A percentile compares a stretch with the other conserved stretches of the same genome.
Evolutionary conservation across 805 yeast species (phyloP).

Genomic region (Lipomyces oligophaga): DNA sequence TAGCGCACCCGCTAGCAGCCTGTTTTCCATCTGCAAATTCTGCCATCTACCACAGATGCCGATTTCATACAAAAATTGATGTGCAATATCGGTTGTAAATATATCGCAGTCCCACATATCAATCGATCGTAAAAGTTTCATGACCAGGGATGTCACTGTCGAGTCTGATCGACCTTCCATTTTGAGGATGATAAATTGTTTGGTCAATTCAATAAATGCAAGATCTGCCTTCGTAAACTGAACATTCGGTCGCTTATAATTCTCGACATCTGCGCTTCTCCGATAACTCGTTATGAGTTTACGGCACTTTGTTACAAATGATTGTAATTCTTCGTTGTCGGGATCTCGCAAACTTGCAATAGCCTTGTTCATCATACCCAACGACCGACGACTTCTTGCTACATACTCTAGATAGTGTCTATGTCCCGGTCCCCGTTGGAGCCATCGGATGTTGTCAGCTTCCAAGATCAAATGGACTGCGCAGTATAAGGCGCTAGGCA

Average conservation of each 20-base stretch:
- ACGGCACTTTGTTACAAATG: constrained; percentile 11
- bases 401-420: constrained; percentile 12
- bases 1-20: constrained; percentile 1
- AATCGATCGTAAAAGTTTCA: constrained; percentile 14
- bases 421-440: constrained; percentile 1
- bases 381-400: constrained; percentile 5
- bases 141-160: constrained; percentile 8
- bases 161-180: background rate
- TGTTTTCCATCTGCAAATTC: constrained; percentile 7
- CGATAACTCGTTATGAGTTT: constrained; percentile 8
- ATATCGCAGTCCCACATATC: constrained; percentile 11
- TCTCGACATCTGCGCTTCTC: background rate
- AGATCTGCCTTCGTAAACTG: constrained; percentile 7
- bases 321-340: background rate
- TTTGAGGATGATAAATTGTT: background rate
- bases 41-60: constrained; percentile 30
- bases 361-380: constrained; percentile 4
- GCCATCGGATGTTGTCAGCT: constrained; percentile 18
- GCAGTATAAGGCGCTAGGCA: constrained; percentile 11
- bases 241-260: background rate
- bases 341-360: constrained; percentile 10
- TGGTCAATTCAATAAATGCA: constrained; percentile 16
- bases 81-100: background rate
- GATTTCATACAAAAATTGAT: constrained; percentile 26
- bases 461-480: constrained; percentile 15